Evolutionary conservation across 441 rosid species (phyloP).

Genomic region (Rhodomyrtus psidioides): DNA sequence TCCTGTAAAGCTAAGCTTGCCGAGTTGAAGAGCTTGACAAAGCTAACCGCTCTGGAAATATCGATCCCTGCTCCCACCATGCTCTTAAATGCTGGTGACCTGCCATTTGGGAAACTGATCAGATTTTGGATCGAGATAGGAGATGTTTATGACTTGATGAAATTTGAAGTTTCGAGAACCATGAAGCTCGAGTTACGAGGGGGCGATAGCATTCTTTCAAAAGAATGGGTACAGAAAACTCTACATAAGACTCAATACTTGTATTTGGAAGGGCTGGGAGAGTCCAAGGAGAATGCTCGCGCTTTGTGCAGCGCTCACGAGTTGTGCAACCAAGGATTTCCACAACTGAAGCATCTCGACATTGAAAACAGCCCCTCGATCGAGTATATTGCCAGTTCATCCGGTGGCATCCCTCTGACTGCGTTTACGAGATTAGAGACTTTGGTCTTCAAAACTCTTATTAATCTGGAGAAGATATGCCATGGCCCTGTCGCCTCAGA

Average conservation of each 20-base stretch:
- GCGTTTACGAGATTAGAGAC: rapidly evolving
- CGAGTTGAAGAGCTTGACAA: no score
- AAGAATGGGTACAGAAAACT: not conserved
- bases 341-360: not conserved
- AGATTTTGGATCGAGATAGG: no score
- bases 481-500: not conserved
- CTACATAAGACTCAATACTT: not conserved
- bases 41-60: no score
- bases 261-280: rapidly evolving
- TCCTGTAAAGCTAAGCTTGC: no score
- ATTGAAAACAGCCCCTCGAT: rapidly evolving
- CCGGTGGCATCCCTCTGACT: not conserved
- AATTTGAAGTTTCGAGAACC: no score
- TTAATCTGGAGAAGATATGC: not conserved
- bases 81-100: no score
- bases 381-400: rapidly evolving
- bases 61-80: no score
- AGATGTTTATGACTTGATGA: no score
- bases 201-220: not conserved
- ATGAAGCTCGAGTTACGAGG: rapidly evolving
- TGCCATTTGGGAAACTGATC: no score
- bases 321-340: not conserved
- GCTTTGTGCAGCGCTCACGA: not conserved
- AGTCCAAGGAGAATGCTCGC: not conserved
- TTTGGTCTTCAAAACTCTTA: rapidly evolving